These are phyloP conservation scores for Cladosporium colombiae DNA, from an alignment of 2,329 filamentous ascomycete genomes.

Conservation along the genomic window DNA sequence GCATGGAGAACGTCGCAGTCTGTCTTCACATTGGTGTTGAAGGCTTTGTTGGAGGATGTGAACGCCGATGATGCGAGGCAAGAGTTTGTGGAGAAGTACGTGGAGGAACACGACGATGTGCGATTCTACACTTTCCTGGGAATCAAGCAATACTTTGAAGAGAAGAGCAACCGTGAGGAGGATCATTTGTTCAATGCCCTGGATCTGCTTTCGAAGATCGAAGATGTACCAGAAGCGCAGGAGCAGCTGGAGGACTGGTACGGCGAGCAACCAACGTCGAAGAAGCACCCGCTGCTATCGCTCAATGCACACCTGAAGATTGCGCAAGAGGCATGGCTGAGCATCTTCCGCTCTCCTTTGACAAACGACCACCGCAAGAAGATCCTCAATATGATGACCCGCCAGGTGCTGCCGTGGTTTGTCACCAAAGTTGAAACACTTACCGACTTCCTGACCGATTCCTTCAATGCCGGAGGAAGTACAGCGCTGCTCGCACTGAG, in stretches of 20 bases:
- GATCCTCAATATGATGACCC: conserved; percentile 73
- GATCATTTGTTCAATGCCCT: conserved; percentile 59
- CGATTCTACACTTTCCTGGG: conserved; percentile 78
- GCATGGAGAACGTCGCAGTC: conserved; percentile 62
- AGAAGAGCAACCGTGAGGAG: conserved; percentile 31
- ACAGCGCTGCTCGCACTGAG: conserved; percentile 85
- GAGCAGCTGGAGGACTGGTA: conserved; percentile 71
- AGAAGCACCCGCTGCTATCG: conserved; percentile 65
- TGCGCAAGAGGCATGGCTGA: conserved; percentile 84
- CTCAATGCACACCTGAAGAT: conserved; percentile 72
- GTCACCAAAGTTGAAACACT: conserved; percentile 75
- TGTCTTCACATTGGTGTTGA: conserved; percentile 67
- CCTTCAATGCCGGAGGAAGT: conserved; percentile 82
- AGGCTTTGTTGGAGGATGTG: conserved; percentile 59
- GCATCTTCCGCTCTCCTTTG: conserved; percentile 68
- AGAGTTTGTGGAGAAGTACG: conserved; percentile 76
- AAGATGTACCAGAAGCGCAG: conserved; percentile 67
- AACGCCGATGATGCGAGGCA: conserved; percentile 62
- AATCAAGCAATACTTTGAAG: conserved; percentile 58
- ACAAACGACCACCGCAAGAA: conserved; percentile 75
- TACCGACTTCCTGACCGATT: conserved; percentile 96
- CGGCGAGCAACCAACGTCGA: conserved; percentile 63
- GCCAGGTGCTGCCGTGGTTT: conserved; percentile 86
- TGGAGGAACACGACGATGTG: conserved; percentile 80
- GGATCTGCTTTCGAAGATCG: conserved; percentile 65